Evolutionary conservation across 768 basidiomycete species (phyloP), one percentile per base, ranked within the genome.

Genomic region (Boletus pseudopeckii): DNA sequence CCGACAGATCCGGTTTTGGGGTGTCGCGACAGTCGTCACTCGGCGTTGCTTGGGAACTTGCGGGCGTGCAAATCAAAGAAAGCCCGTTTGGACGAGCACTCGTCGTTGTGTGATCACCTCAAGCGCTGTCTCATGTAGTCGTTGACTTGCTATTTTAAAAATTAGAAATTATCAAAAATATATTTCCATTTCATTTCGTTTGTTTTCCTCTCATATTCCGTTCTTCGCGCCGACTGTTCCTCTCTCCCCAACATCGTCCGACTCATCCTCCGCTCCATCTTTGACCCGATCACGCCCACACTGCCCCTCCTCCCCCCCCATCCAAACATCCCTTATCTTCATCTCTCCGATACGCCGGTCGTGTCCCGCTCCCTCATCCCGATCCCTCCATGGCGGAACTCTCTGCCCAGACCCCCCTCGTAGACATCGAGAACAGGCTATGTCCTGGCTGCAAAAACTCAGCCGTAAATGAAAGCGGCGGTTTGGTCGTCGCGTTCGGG

Each of bases 401-500:
- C 15, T 2, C 45, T 11, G 14, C 2, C 9, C 5, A 30, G 24
- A 34, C 51, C 36, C 53, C 64, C 10, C 56, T 69, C 54, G 37
- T 44, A 0, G 59, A 65, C 50, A 59, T 75, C 56, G 79, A 80
- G 65, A 80, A 89, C 65, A 82, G 82, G 58, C 61, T 82, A 4
- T 92, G 90, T 75, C 90, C 90, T 13, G 91, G 91, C 18, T 93
- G 90, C 75, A 88, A 86, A 68, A 76, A 75, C 53, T 86, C 90
- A 2, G 90, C 89, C 37, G 85, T 92, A 20, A 86, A 82, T 57
- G 89, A 91, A 64, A 77, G 81, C 61, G 91, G 88, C 48, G 90
- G 90, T 28, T 79, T 96, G 20, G 94, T 98, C 39, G 95, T 98
- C 64, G 91, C 93, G 38, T 97, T 98, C 67, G 95, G 95, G 93